phyloP scores from a whole-genome alignment of 228 moss, liverwort and hornwort species.

The Sphagnum fallax region DNA sequence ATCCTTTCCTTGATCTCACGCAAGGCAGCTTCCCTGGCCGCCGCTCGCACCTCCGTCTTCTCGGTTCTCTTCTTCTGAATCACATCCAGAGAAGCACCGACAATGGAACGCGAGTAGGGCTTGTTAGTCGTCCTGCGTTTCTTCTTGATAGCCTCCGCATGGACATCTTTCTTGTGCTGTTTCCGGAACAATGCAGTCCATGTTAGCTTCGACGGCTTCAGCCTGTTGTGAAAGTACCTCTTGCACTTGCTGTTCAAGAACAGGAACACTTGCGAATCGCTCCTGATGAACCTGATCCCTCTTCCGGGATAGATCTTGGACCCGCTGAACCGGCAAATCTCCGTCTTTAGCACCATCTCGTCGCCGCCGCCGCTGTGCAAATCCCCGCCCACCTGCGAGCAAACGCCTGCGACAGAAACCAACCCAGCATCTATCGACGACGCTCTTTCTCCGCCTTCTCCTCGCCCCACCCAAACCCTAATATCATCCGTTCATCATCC shows the following conservation, averaged over 20 bases:
- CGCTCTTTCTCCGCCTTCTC: too few relatives aligned
- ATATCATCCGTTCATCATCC: too few relatives aligned
- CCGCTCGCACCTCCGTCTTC: constrained; percentile 1
- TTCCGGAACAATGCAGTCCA: constrained; percentile 6
- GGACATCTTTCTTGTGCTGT: constrained; percentile 7
- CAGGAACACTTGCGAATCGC: constrained; percentile 3
- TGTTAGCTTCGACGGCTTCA: constrained; percentile 8
- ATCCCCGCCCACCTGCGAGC: neutral
- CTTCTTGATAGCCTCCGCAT: constrained; percentile 9
- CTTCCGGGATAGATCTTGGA: constrained; percentile 29
- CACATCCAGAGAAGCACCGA: constrained; percentile 4
- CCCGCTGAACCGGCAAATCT: constrained; percentile 32
- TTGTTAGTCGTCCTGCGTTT: constrained; percentile 2
- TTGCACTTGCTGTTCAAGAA: constrained; percentile 9
- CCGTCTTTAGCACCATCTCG: constrained; percentile 13
- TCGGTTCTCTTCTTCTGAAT: constrained; percentile 10
- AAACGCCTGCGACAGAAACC: neutral
- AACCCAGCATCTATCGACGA: too few relatives aligned
- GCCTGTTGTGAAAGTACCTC: constrained; percentile 6
- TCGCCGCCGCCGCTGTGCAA: neutral
- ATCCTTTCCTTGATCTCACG: constrained; percentile 9
- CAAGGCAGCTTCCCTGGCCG: constrained; percentile 8
- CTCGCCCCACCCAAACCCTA: too few relatives aligned
- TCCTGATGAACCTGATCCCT: constrained; percentile 8
- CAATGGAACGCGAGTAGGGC: constrained; percentile 8